These are phyloP conservation scores for Trichomonas vaginalis DNA, from an alignment of 208 protist species.

Conservation along the genomic window DNA sequence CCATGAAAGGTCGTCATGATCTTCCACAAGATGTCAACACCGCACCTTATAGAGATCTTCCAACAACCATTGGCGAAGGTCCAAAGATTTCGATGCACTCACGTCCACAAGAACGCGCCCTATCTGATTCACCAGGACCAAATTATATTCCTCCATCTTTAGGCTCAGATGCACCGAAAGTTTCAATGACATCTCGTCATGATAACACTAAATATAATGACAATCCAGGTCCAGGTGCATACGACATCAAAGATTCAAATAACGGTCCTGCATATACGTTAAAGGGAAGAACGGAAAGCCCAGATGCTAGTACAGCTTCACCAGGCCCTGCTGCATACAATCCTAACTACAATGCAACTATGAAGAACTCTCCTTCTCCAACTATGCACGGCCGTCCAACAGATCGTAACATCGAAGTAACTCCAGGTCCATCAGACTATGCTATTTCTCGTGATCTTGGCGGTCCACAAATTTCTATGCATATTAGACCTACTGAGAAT, in stretches of 20 bases:
- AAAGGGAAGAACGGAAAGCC: background rate
- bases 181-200: background rate
- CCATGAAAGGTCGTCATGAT: background rate
- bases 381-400: background rate
- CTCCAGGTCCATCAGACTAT: background rate
- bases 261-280: background rate
- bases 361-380: background rate
- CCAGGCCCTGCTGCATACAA: background rate
- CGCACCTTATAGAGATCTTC: background rate
- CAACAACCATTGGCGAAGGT: background rate
- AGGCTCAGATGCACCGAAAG: background rate
- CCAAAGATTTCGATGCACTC: background rate
- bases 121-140: background rate
- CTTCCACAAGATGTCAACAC: background rate
- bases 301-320: background rate
- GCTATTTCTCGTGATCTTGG: background rate
- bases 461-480: background rate
- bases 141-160: background rate
- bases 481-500: background rate
- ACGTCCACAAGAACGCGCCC: background rate
- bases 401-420: background rate
- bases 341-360: background rate
- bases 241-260: background rate
- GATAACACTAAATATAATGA: background rate
- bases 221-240: background rate